Percentiles rank a stretch among this genome's conserved stretches.
Evolutionary conservation across 495 filamentous ascomycete genomes (phyloP).

Genomic region (Daldinia grandis): DNA sequence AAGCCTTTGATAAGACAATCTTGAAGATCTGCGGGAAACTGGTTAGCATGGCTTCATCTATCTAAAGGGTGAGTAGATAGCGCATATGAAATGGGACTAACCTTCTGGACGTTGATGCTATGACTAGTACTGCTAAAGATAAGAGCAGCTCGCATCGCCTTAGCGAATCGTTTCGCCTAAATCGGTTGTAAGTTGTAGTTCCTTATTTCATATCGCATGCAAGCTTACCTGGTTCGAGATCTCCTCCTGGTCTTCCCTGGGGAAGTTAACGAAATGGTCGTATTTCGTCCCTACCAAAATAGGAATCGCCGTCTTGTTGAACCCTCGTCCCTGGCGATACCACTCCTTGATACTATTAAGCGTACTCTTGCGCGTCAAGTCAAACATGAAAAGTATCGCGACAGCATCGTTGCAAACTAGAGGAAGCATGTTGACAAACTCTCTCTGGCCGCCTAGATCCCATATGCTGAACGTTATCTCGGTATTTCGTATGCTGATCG

Average conservation of each 20-base stretch:
- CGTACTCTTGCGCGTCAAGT: slow-evolving; percentile 96
- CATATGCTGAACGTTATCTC: slow-evolving; percentile 99
- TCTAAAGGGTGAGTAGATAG: not conserved
- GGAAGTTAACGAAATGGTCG: slow-evolving; percentile 98
- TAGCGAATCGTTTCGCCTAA: slow-evolving; percentile 93
- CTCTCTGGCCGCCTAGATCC: slow-evolving; percentile 96
- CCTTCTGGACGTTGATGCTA: slow-evolving; percentile 99
- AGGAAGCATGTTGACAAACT: slow-evolving; percentile 99
- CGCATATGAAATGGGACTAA: slow-evolving; percentile 47
- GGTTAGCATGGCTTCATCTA: slow-evolving; percentile 25
- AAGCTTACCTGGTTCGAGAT: slow-evolving; percentile 85
- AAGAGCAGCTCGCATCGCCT: slow-evolving; percentile 95
- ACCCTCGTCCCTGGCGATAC: slow-evolving; percentile 96
- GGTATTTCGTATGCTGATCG: slow-evolving; percentile 98
- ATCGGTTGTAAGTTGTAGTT: slow-evolving; percentile 23
- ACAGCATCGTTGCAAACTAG: slow-evolving; percentile 99
- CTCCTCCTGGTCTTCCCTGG: slow-evolving; percentile 95
- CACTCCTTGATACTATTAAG: slow-evolving; percentile 99
- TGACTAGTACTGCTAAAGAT: slow-evolving; percentile 99
- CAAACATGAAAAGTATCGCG: slow-evolving; percentile 99
- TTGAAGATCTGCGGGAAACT: slow-evolving; percentile 84
- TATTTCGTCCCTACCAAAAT: slow-evolving; percentile 98
- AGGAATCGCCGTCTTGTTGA: slow-evolving; percentile 99
- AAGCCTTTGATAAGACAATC: slow-evolving; percentile 97
- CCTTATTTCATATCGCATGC: not conserved